A percentile compares a stretch with the other conserved stretches of the same genome.
These are phyloP conservation scores for Monosporozyma siamensis DNA, from an alignment of 805 yeast genomes.

Conservation along the genomic window DNA sequence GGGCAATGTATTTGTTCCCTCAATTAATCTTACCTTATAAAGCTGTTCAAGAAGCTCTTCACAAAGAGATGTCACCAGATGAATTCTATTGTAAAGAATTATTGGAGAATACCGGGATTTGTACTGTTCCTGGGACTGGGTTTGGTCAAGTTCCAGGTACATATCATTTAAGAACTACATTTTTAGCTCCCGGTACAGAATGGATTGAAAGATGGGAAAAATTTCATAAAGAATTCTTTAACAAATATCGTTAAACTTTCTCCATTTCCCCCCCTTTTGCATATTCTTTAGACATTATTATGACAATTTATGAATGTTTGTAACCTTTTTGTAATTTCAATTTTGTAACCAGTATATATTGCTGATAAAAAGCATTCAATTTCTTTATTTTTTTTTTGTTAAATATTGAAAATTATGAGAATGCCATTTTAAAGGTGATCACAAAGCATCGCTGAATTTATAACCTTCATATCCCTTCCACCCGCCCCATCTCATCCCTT, in stretches of 20 bases:
- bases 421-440: too few species aligned
- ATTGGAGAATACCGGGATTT: constrained; percentile 83
- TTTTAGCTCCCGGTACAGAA: constrained; percentile 88
- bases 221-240: constrained; percentile 70
- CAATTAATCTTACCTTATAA: constrained; percentile 52
- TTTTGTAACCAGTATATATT: too few species aligned
- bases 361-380: too few species aligned
- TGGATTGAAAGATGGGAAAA: constrained; percentile 73
- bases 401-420: too few species aligned
- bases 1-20: constrained; percentile 98
- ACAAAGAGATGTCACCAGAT: constrained; percentile 55
- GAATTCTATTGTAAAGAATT: constrained; percentile 82
- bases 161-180: constrained; percentile 90
- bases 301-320: too few species aligned
- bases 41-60: constrained; percentile 54
- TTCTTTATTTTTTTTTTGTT: too few species aligned
- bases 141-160: constrained; percentile 90
- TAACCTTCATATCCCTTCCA: too few species aligned
- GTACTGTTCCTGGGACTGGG: constrained; percentile 96
- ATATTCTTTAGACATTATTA: too few species aligned
- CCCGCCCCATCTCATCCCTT: too few species aligned
- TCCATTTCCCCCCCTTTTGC: too few species aligned
- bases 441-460: too few species aligned
- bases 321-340: too few species aligned
- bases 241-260: constrained; percentile 35